Conservation (phyloP, 2,329 filamentous ascomycete species). For the Aotearoamyces nothofagi region DNA sequence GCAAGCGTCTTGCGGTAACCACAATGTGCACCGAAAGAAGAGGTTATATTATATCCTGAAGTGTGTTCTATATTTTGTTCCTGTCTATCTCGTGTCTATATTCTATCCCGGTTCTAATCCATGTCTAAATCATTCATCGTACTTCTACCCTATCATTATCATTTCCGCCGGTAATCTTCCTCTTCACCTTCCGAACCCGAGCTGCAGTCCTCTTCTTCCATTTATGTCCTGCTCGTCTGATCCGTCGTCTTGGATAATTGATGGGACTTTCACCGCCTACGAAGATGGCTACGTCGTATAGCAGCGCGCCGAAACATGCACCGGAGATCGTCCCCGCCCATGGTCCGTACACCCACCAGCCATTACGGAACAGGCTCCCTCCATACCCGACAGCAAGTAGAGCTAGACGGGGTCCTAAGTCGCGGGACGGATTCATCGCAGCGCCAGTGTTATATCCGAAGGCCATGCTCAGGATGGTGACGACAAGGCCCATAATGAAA, state of each 20-base stretch:
- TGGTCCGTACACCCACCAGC: slow-evolving; percentile 24
- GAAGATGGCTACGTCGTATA: slow-evolving; percentile 2
- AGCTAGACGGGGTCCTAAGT: slow-evolving; percentile 30
- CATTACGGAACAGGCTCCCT: slow-evolving; percentile 24
- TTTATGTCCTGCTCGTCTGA: slow-evolving; percentile 1
- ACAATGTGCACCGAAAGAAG: too few relatives aligned
- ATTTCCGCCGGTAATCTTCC: not conserved
- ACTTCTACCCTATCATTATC: too few relatives aligned
- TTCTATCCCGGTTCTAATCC: too few relatives aligned
- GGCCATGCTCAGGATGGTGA: slow-evolving; percentile 17
- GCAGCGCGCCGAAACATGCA: slow-evolving; percentile 24
- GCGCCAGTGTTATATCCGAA: slow-evolving; percentile 29
- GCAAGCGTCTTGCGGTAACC: too few relatives aligned
- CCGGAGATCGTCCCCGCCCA: slow-evolving; percentile 22
- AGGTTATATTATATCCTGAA: too few relatives aligned
- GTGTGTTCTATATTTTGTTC: too few relatives aligned
- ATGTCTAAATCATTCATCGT: too few relatives aligned
- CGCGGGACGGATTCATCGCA: slow-evolving; percentile 28
- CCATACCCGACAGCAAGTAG: slow-evolving; percentile 26
- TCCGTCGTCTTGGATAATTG: slow-evolving; percentile 1
- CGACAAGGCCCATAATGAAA: slow-evolving; percentile 27
- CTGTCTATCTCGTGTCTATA: too few relatives aligned
- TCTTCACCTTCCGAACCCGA: not conserved
- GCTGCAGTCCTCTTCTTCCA: not conserved
- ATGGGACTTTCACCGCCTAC: slow-evolving; percentile 2